Base-by-base conservation (phyloP, 805 yeast species). In the Candida qinlingensis region DNA sequence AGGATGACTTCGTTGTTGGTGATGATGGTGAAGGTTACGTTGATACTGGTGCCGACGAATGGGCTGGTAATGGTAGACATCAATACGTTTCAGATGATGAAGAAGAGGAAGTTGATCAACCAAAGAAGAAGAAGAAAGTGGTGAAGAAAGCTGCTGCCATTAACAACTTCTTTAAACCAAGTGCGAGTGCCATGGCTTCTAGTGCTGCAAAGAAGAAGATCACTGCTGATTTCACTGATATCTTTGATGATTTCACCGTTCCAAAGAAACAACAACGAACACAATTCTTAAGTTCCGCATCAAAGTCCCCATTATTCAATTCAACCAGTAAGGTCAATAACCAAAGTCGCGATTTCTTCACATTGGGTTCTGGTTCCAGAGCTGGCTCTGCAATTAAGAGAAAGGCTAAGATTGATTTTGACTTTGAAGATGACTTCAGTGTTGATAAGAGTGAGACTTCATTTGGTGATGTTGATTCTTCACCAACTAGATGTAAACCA, bases 21-120 rank as follows among this genome's bases (percentile, higher is more conserved):
- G 98, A 92, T 64, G 82, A 86, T 56, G 97, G 97, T 31, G 85
- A 84, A 54, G 98, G 97, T 0, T 92, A 92, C 61, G 91, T 89
- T 1, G 98, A 94, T 58, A 86, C 86, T 39, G 99, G 99, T 49
- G 87, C 76, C 7, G 95, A 92, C 58, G 96, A 89, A 51, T 89
- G 96, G 91, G 95, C 83, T 50, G 74, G 71, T 37, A 66, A 72
- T 34, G 62, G 72, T 47, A 70, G 73, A 46, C 77, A 75, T 39
- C 44, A 52, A 36, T 68, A 73, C 45, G 78, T 77, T 58, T 76
- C 75, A 51, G 76, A 80, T n/a, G 85, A 79, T 39, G 85, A 78
- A 34, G 68, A 64, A 35, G 37, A 63, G 59, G 29, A 46, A 41
- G 25, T 41, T 4, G 46, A 29, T 27, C 36, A 57, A 47, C 41